Conservation (phyloP, 108 stramenopile genomes). For the Nannochloropsis salina region DNA sequence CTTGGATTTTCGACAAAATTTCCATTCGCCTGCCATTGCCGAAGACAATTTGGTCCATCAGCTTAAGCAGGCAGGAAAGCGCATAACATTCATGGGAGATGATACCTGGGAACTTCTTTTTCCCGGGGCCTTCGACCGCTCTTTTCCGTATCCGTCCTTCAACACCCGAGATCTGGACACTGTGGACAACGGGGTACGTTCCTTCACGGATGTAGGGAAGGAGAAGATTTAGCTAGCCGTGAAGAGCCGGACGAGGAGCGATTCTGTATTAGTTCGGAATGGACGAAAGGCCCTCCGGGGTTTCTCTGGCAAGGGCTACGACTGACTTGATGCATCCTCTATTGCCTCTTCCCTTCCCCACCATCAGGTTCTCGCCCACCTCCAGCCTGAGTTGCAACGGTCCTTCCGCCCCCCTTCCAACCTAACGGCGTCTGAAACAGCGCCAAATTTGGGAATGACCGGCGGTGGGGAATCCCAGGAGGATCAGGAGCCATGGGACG, state of each 20-base stretch:
- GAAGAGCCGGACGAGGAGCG: background rate
- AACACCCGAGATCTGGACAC: conserved; percentile 94
- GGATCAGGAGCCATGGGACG: background rate
- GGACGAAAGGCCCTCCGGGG: too few species aligned
- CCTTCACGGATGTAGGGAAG: background rate
- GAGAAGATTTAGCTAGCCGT: background rate
- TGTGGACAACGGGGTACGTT: conserved; percentile 79
- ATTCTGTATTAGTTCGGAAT: too few species aligned
- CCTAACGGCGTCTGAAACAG: background rate
- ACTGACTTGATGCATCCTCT: background rate
- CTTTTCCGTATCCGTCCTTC: conserved; percentile 84
- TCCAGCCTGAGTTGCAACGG: background rate
- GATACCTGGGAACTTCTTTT: conserved; percentile 94
- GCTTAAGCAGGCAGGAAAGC: conserved; percentile 22
- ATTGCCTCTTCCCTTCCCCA: background rate
- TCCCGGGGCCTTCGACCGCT: conserved; percentile 72
- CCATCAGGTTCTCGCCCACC: background rate
- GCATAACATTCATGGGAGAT: conserved; percentile 85
- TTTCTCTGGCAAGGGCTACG: too few species aligned
- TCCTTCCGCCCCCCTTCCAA: background rate
- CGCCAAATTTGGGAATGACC: background rate
- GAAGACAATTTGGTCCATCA: conserved; percentile 60
- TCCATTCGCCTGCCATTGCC: conserved; percentile 50
- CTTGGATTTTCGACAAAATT: conserved; percentile 62
- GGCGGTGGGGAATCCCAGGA: background rate